Conservation (phyloP, 352 stramenopile genomes). For the Phytophthora sp. region DNA sequence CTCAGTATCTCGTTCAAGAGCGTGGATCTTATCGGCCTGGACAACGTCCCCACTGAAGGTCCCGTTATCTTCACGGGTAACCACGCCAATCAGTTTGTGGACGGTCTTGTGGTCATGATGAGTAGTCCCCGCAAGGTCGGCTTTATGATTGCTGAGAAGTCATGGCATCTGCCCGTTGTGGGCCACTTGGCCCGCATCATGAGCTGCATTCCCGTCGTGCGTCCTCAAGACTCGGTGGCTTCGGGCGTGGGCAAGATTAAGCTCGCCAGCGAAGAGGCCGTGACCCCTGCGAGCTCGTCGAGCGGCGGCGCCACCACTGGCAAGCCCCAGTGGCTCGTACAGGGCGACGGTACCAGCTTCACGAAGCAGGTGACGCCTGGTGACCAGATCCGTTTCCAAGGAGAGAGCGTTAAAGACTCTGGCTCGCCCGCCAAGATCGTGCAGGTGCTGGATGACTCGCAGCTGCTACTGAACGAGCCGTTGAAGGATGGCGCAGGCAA, state of each 20-base stretch:
- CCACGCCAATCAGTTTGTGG: constrained; percentile 99
- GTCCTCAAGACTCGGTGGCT: constrained; percentile 93
- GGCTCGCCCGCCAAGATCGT: constrained; percentile 86
- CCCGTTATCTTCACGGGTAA: constrained; percentile 98
- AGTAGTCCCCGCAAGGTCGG: constrained; percentile 93
- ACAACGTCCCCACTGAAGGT: constrained; percentile 96
- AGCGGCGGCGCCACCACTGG: constrained; percentile 31
- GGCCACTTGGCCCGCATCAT: constrained; percentile 95
- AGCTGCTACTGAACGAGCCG: constrained; percentile 68
- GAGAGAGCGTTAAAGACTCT: constrained; percentile 81
- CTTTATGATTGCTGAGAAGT: constrained; percentile 98
- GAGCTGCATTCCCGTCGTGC: constrained; percentile 96
- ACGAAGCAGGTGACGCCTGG: constrained; percentile 74
- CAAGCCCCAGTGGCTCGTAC: constrained; percentile 46
- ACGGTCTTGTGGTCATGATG: constrained; percentile 96
- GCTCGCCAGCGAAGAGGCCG: constrained; percentile 40
- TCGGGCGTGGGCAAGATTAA: constrained; percentile 74
- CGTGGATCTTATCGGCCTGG: constrained; percentile 95
- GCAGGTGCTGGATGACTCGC: constrained; percentile 85
- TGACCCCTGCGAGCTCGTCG: constrained; percentile 36
- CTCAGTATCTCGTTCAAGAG: constrained; percentile 98
- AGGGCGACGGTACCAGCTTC: constrained; percentile 77
- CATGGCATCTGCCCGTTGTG: constrained; percentile 93
- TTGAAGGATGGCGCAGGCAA: constrained; percentile 46
- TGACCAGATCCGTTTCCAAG: constrained; percentile 83